Evolutionary conservation across 2,329 filamentous ascomycete species (phyloP), one percentile per base, ranked within the genome.

Genomic region (Scedosporium boydii): DNA sequence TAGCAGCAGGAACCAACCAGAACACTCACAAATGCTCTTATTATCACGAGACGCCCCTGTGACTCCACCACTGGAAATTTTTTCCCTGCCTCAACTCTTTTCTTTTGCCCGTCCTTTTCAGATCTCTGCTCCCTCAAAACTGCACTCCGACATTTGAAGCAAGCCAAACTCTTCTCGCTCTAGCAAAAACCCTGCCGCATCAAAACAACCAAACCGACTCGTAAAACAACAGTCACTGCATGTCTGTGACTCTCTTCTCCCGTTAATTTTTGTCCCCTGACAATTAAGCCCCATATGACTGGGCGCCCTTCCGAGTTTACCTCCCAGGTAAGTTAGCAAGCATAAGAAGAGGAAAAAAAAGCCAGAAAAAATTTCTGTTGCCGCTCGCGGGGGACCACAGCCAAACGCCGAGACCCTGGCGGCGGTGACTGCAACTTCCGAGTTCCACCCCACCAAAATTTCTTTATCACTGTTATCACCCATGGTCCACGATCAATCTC

Each of bases 301-400:
- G 88, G 88, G 82, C 87, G 87, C 84, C 82, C 84, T 79, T 91
- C 89, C 77, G 84, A 88, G 77, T 93, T 91, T 82, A 93, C 89
- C 80, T 93, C 89, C 79, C 89, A 93, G 86, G 89, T 91, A 87
- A 66, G 82, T 76, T 59, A 58, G 23, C 6, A 21, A 34, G 21
- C 53, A 27, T 18, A 23, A 26, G n/a, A 18, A 38, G 18, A 46
- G 57, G 55, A 60, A 46, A 21, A 48, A 48, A 21, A 48, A 48
- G 5, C 18, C 6, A 1, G 6, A 55, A 16, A 29, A 55, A 55
- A 55, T 29, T 23, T 55, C 51, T 55, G 18, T 48, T 51, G 29
- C 18, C 41, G 10, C 29, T 56, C 16, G 14, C 27, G 56, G n/a
- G 56, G 56, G 56, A n/a, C 12, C 56, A 48, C 16, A 55, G 23